Conservation (phyloP, 768 basidiomycete genomes). For the Nevesoporus exiguus region DNA sequence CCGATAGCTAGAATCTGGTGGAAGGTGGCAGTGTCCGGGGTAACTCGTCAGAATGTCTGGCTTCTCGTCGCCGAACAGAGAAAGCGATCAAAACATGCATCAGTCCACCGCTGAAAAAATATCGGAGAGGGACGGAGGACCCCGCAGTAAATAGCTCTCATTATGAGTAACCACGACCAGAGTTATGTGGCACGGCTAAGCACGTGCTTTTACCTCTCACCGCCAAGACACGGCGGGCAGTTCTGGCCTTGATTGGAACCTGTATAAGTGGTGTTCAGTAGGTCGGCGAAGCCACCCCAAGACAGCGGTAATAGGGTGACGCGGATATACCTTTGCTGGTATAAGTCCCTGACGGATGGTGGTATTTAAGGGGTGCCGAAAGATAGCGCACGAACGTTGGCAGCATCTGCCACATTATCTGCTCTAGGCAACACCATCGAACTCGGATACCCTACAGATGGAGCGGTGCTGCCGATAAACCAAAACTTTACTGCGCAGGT, state of each 20-base stretch:
- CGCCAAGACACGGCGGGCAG: conserved; percentile 4
- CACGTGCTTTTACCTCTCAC: background rate
- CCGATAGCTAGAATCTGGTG: background rate
- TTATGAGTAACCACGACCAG: background rate
- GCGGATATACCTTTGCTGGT: background rate
- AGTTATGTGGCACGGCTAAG: background rate
- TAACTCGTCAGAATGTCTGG: background rate
- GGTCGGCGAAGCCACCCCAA: background rate
- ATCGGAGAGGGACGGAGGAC: too few species aligned
- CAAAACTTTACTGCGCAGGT: conserved; percentile 17
- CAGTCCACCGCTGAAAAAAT: background rate
- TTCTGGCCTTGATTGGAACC: conserved; percentile 5
- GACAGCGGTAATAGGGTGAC: background rate
- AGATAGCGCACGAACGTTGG: background rate
- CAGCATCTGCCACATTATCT: background rate
- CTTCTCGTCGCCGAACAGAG: background rate
- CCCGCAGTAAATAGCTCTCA: background rate
- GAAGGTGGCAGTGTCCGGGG: conserved; percentile 8
- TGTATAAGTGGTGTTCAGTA: background rate
- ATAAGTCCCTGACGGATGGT: background rate
- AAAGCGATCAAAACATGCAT: background rate
- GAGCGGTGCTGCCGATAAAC: conserved; percentile 10
- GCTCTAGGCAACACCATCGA: conserved; percentile 5
- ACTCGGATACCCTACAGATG: conserved; percentile 16
- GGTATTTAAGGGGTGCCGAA: background rate